A percentile compares a stretch with the other conserved stretches of the same genome.
Conservation (phyloP, 1,139 yeast species). For the Debaryomycetaceae sp. region DNA sequence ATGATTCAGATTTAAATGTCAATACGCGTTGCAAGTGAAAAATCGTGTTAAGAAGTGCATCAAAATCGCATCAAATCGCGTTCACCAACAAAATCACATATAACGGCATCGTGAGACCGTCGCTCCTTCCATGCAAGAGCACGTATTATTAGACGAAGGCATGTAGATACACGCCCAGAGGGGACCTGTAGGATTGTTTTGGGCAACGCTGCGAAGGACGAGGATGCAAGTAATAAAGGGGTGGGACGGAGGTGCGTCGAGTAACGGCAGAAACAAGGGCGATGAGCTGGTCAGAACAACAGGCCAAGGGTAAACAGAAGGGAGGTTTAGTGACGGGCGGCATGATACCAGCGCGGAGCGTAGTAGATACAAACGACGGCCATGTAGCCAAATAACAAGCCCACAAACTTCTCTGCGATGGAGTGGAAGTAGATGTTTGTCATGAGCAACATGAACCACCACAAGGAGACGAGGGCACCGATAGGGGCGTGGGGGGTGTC, state of each 20-base stretch:
- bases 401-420: slow-evolving; percentile 65
- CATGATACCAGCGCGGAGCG: background rate
- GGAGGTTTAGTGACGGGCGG: background rate
- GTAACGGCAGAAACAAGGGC: background rate
- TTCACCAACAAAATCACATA: background rate
- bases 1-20: background rate
- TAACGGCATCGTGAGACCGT: background rate
- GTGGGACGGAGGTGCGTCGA: background rate
- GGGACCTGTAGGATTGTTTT: background rate
- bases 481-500: slow-evolving; percentile 45
- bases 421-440: slow-evolving; percentile 87
- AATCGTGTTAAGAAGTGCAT: background rate
- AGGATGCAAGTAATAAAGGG: background rate
- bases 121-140: background rate
- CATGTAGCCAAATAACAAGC: slow-evolving; percentile 57
- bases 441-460: slow-evolving; percentile 88
- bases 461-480: slow-evolving; percentile 46
- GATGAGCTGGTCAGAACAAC: slow-evolving; percentile 1
- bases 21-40: background rate
- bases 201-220: background rate
- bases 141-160: background rate
- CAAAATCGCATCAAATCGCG: background rate
- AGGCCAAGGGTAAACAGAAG: slow-evolving; percentile 1
- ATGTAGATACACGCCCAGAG: background rate
- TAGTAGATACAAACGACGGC: slow-evolving; percentile 40